A percentile compares a stretch with the other conserved stretches of the same genome.
These are phyloP conservation scores for Ceratobasidium papillatum DNA, from an alignment of 1,284 basidiomycete genomes.

Conservation along the genomic window DNA sequence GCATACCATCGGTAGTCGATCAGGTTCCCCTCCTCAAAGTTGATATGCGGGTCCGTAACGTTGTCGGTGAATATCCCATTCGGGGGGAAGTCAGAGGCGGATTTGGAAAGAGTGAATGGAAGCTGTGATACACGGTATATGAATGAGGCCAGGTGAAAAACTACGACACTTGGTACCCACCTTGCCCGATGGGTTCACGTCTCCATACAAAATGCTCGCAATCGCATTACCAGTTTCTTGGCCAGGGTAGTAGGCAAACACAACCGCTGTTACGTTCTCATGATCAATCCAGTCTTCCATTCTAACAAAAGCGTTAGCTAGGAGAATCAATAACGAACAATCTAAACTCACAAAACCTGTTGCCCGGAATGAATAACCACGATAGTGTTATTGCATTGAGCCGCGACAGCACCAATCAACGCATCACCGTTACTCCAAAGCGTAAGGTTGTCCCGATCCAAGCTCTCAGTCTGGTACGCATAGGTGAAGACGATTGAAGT, in stretches of 20 bases:
- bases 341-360: conserved; percentile 19
- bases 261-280: conserved; percentile 45
- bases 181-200: conserved; percentile 55
- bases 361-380: conserved; percentile 67
- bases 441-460: conserved; percentile 82
- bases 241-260: conserved; percentile 52
- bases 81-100: conserved; percentile 47
- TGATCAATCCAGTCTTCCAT: conserved; percentile 54
- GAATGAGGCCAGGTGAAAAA: not conserved
- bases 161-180: not conserved
- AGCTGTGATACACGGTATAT: conserved; percentile 51
- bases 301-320: conserved; percentile 59
- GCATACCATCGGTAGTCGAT: conserved; percentile 45
- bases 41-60: conserved; percentile 54
- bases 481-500: conserved; percentile 78
- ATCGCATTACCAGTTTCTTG: conserved; percentile 58
- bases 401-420: conserved; percentile 50
- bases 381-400: conserved; percentile 55
- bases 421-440: conserved; percentile 80
- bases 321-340: conserved; percentile 43
- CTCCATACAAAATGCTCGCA: conserved; percentile 52
- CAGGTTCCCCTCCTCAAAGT: conserved; percentile 67
- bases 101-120: conserved; percentile 83
- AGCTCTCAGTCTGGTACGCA: conserved; percentile 77
- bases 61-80: conserved; percentile 49